phyloP scores from a whole-genome alignment of 768 basidiomycete genomes.

The Boletus coccyginus region DNA sequence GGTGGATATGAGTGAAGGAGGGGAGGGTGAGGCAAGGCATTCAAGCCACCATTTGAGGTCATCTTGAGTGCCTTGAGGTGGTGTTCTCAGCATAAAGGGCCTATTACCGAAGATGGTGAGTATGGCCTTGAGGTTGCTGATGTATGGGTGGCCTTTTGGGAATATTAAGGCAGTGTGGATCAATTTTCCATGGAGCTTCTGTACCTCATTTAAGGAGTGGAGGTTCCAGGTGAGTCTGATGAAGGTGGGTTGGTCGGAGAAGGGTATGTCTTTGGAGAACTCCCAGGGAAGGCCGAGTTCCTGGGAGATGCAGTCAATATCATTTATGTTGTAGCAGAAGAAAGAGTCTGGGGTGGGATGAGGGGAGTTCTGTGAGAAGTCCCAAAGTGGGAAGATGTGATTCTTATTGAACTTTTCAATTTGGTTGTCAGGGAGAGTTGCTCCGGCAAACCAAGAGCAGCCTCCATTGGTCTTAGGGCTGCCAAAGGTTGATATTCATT shows the following conservation, averaged over 20 bases:
- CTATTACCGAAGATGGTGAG: no score
- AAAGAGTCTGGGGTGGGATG: no score
- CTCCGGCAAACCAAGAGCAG: background rate
- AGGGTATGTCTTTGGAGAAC: constrained; percentile 27
- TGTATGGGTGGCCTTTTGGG: no score
- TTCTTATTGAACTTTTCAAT: background rate
- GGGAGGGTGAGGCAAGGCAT: no score
- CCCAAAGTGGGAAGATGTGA: rapidly evolving
- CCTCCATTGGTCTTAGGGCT: background rate
- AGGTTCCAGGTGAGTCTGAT: constrained; percentile 23
- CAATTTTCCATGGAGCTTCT: no score
- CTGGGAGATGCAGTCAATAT: constrained; percentile 36
- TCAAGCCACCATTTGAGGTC: no score
- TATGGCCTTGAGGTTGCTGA: no score
- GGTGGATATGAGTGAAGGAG: no score
- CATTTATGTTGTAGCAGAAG: constrained; percentile 21
- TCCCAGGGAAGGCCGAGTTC: constrained; percentile 35
- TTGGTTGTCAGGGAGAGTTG: rapidly evolving
- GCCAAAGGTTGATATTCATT: rapidly evolving
- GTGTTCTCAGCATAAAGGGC: no score
- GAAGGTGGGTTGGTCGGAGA: constrained; percentile 19
- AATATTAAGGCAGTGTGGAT: no score
- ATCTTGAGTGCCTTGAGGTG: no score
- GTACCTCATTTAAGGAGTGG: no score
- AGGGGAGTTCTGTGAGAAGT: background rate